Evolutionary conservation across 805 yeast genomes (phyloP).

Genomic region (Cyberlindnera suaveolens): DNA sequence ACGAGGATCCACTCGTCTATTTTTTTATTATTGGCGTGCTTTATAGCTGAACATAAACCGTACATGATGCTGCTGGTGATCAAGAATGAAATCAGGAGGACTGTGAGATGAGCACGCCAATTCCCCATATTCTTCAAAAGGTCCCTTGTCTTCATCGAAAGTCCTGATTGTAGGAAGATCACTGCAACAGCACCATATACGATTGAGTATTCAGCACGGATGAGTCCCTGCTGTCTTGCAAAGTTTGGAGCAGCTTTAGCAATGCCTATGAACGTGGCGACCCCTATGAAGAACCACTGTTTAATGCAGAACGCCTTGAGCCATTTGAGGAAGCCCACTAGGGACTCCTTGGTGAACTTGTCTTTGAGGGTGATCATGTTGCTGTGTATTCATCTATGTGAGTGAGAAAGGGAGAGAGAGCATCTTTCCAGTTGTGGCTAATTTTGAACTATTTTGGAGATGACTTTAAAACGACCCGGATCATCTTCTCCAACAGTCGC

Average conservation of each 20-base stretch:
- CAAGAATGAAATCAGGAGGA: conserved; percentile 60
- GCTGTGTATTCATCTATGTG: too few relatives aligned
- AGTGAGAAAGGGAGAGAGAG: too few relatives aligned
- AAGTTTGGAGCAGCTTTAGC: conserved; percentile 77
- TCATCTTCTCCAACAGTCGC: too few relatives aligned
- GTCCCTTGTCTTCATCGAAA: conserved; percentile 64
- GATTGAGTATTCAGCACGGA: conserved; percentile 68
- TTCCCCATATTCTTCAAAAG: conserved; percentile 55
- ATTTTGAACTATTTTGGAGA: too few relatives aligned
- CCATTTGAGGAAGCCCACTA: neutral
- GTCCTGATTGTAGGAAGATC: conserved; percentile 76
- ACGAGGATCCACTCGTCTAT: conserved; percentile 74
- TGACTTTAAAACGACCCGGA: too few relatives aligned
- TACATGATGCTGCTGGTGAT: conserved; percentile 65
- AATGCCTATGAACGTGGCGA: conserved; percentile 68
- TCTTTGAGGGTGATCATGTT: too few relatives aligned
- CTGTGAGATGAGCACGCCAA: conserved; percentile 80
- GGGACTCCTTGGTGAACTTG: too few relatives aligned
- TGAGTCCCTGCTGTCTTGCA: conserved; percentile 76
- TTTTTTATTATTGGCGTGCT: conserved; percentile 44
- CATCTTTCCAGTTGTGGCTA: too few relatives aligned
- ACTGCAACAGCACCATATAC: conserved; percentile 84
- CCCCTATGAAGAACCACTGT: conserved; percentile 73
- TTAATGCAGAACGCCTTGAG: conserved; percentile 13
- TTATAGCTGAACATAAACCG: conserved; percentile 67